Evolutionary conservation across 108 stramenopile species (phyloP), one percentile per base, ranked within the genome.

Genomic region (Pinguiococcus pyrenoidosus): DNA sequence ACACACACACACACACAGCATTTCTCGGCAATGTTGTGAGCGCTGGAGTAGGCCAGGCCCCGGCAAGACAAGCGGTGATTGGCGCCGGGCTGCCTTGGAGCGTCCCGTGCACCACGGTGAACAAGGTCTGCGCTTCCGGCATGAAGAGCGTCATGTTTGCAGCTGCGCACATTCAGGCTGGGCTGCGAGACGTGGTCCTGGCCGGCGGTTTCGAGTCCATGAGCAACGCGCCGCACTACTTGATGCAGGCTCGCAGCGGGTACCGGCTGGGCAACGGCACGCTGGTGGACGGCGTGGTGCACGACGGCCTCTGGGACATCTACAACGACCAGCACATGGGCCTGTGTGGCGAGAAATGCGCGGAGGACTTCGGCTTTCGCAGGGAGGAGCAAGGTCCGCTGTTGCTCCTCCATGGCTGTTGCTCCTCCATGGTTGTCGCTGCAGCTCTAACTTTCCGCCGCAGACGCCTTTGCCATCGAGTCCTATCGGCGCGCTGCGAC

Each of bases 261-360:
- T 37, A 57, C 62, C 35, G 87, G 2, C 45, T 71, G 38, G 70
- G 70, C 3, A 51, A 68, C 14, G 58, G 86, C 8, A 72, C 61
- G 4, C 46, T 72, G 4, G 69, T 91, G 1, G 96, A 58, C 61
- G 86, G 86, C 29, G 63, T 88, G 45, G 56, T 92, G 30, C 69
- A 81, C 41, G 96, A 97, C 46, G 96, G 92, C 17, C 58, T 97
- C 4, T 91, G 86, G 89, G 92, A 95, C 74, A 68, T 76, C 3
- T 95, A 95, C 64, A 75, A 88, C 55, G 53, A 97, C 62, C 82
- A 85, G 53, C 91, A 92, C 72, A 97, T 97, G 96, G 96, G 92
- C 24, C 74, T 70, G 49, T 97, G 92, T 49, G 91, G 77, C 0
- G 96, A 97, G 45, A 81, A 75, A 46, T 90, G 90, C 63, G 83